Evolutionary conservation across 2,329 filamentous ascomycete species (phyloP).

Genomic region (Botrytis pseudocinerea): DNA sequence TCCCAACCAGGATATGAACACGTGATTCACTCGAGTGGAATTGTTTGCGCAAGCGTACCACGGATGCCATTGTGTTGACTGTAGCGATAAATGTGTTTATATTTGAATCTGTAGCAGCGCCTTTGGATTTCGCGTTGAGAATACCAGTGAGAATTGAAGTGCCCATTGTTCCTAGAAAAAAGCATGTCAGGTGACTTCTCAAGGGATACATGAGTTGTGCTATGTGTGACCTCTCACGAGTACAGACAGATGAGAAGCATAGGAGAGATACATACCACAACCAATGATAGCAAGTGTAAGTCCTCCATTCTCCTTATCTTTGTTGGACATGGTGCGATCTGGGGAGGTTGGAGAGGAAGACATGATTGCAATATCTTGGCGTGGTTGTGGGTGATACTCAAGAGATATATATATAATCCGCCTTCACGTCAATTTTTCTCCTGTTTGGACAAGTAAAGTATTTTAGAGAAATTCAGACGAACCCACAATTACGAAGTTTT

Average conservation of each 20-base stretch:
- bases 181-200: neutral
- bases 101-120: slow-evolving; percentile 23
- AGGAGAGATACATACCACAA: neutral
- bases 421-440: neutral
- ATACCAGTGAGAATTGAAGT: slow-evolving; percentile 36
- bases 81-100: slow-evolving; percentile 45
- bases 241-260: neutral
- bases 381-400: neutral
- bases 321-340: neutral
- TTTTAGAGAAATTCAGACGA: neutral
- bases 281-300: slow-evolving; percentile 18
- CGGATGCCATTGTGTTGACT: slow-evolving; percentile 45
- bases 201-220: neutral
- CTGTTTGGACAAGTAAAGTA: neutral
- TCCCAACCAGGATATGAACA: slow-evolving; percentile 43
- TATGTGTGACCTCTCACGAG: neutral
- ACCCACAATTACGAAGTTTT: neutral
- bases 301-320: slow-evolving; percentile 10
- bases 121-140: slow-evolving; percentile 29
- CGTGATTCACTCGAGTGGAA: slow-evolving; percentile 39
- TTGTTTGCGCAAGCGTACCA: slow-evolving; percentile 39
- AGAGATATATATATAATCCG: neutral
- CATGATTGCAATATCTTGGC: neutral
- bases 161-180: slow-evolving; percentile 35
- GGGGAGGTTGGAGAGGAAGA: neutral